phyloP scores from a whole-genome alignment of 139 green algal genomes.

The Tetratostichococcus sp. region DNA sequence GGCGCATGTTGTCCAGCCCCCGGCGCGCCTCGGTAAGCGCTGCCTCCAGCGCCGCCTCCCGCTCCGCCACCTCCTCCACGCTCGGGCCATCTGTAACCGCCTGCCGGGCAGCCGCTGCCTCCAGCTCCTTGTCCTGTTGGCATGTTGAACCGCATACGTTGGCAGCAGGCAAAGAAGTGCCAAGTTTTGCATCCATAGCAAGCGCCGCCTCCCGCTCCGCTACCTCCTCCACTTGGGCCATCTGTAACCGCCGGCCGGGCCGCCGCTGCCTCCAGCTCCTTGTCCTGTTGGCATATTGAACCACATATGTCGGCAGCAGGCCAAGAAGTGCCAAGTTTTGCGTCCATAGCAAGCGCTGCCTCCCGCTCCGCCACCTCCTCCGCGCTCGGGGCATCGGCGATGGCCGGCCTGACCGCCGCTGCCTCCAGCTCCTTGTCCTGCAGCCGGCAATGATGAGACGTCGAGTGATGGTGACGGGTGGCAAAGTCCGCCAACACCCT shows the following conservation, averaged over 20 bases:
- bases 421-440: conserved; percentile 49
- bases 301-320: no score
- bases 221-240: no score
- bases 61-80: conserved; percentile 25
- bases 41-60: conserved; percentile 53
- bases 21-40: conserved; percentile 58
- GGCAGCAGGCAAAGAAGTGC: no score
- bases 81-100: conserved; percentile 10
- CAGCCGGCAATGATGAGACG: no score
- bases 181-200: no score
- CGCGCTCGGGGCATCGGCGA: conserved; percentile 2
- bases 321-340: conserved; percentile 72
- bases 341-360: conserved; percentile 47
- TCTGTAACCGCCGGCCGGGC: background rate
- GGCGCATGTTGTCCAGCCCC: conserved; percentile 63
- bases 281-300: no score
- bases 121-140: conserved; percentile 39
- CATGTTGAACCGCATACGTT: no score
- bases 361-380: conserved; percentile 23
- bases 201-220: no score
- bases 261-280: background rate
- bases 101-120: conserved; percentile 41
- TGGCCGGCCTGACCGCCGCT: conserved; percentile 34
- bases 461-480: no score
- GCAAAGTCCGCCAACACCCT: no score